Evolutionary conservation across 257 asterid genomes (phyloP).

Genomic region (Solanum sejunctum): DNA sequence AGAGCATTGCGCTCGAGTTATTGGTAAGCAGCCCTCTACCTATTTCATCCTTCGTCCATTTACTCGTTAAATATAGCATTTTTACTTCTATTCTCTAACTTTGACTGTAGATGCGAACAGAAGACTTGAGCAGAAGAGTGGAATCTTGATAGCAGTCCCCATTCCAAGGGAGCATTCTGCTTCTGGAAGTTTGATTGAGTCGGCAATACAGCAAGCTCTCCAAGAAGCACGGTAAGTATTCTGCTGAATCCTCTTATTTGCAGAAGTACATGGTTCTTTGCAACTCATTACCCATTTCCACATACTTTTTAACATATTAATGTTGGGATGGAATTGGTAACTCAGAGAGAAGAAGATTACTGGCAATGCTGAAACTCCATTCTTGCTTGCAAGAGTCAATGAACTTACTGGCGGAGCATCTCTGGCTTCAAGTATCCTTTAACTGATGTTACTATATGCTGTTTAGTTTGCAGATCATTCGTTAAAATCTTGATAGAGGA

Average conservation of each 20-base stretch:
- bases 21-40: constrained; percentile 29
- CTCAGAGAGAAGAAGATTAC: constrained; percentile 67
- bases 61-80: neutral
- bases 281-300: neutral
- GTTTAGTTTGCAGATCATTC: neutral
- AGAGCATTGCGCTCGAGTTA: constrained; percentile 78
- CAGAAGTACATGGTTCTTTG: neutral
- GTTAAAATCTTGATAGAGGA: neutral
- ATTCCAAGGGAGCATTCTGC: constrained; percentile 78
- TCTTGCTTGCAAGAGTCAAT: constrained; percentile 76
- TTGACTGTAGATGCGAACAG: constrained; percentile 37
- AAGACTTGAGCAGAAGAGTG: constrained; percentile 50
- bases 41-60: neutral
- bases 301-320: neutral
- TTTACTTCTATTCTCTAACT: neutral
- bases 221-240: constrained; percentile 61
- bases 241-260: constrained; percentile 1
- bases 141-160: constrained; percentile 80
- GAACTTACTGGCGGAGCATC: constrained; percentile 95
- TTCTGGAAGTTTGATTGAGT: constrained; percentile 66
- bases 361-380: constrained; percentile 91
- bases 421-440: constrained; percentile 83
- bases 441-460: neutral
- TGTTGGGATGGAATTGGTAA: constrained; percentile 3
- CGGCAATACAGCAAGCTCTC: constrained; percentile 77